These are phyloP conservation scores for Magnusiomyces fungicola DNA, from an alignment of 1,139 yeast species.

Conservation along the genomic window DNA sequence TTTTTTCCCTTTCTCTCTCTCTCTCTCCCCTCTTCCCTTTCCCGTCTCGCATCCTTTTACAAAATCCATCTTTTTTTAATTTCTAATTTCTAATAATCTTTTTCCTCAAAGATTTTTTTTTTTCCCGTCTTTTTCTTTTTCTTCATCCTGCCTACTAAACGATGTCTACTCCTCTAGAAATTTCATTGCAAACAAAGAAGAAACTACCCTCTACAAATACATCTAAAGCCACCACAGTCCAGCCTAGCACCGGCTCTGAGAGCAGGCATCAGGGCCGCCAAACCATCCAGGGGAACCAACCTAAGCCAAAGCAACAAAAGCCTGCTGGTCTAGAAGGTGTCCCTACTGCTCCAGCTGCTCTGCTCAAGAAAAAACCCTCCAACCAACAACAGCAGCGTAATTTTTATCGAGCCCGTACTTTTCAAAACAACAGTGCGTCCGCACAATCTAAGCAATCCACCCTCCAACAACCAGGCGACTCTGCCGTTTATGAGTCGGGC, in stretches of 20 bases:
- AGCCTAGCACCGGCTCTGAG: no score
- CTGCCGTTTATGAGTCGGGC: no score
- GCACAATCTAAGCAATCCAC: background rate
- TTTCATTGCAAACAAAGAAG: no score
- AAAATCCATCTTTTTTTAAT: background rate
- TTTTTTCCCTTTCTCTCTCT: background rate
- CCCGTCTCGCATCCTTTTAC: background rate
- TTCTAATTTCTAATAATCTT: background rate
- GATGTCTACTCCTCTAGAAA: no score
- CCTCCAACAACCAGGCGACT: background rate
- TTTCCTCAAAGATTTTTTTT: background rate
- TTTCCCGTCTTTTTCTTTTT: background rate
- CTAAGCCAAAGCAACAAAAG: background rate
- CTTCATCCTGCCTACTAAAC: no score
- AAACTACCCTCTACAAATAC: no score
- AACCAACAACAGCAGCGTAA: background rate
- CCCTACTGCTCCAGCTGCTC: constrained; percentile 6
- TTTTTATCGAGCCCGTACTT: background rate
- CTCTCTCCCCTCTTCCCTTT: background rate
- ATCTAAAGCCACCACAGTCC: no score
- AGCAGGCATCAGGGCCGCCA: no score
- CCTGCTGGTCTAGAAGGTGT: constrained; percentile 4
- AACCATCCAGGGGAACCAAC: background rate
- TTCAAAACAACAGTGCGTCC: background rate
- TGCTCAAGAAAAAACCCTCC: background rate